Base-by-base conservation (phyloP, 2,329 filamentous ascomycete species). In the Aulographum hederae region DNA sequence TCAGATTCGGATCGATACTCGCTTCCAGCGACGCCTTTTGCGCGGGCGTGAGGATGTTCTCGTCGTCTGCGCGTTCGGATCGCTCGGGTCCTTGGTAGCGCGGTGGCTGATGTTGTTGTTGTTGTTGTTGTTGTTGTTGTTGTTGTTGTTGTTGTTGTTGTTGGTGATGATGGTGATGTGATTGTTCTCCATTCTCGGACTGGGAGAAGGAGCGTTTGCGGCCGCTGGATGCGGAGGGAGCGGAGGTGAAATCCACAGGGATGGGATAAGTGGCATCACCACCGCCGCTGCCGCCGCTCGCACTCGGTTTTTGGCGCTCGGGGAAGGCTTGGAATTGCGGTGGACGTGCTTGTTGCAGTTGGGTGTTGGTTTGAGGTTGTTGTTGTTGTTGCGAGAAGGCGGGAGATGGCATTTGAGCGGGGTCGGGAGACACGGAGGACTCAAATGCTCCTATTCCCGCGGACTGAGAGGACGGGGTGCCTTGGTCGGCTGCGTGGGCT, bases 401-500 rank as follows among this genome's bases (percentile, higher is more conserved):
- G n/a, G n/a, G n/a, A n/a, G n/a, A n/a, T n/a, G n/a, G n/a, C n/a
- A n/a, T n/a, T n/a, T n/a, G n/a, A n/a, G n/a, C n/a, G n/a, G n/a
- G n/a, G 28, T 52, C 51, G 5, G 51, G 51, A 2, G 51, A 54
- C 4, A 41, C 44, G 4, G 50, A 52, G 19, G 45, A 43, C 18
- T 52, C 47, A n/a, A n/a, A 18, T 46, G 41, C n/a, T n/a, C n/a
- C n/a, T n/a, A n/a, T n/a, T 25, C 21, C 21, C 8, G 8, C 21
- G 14, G 6, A 21, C 43, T 51, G 18, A 46, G 53, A 33, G 33
- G 31, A 34, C 10, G 53, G 53, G 29, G 60, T 60, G n/a, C n/a
- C n/a, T n/a, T n/a, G n/a, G n/a, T n/a, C n/a, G n/a, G n/a, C n/a
- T n/a, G n/a, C n/a, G n/a, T 32, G 53, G 13, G 79, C 82, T 13